These are phyloP conservation scores for Cryptomeria japonica DNA, from an alignment of 75 land plant species.

Conservation along the genomic window DNA sequence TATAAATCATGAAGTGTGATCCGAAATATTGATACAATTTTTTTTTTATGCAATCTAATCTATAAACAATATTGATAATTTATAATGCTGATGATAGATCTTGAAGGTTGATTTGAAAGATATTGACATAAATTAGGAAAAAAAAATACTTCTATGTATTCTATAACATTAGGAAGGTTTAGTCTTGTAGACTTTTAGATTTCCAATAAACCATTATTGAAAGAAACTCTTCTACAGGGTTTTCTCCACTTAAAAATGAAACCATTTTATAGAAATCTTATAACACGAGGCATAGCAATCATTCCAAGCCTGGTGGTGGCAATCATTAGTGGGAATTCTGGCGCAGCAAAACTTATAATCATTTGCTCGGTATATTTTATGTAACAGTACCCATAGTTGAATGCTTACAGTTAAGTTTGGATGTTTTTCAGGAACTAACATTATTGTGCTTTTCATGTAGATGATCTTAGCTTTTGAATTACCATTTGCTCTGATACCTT, in stretches of 20 bases:
- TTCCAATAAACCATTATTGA: no score
- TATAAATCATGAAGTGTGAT: no score
- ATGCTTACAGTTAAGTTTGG: not conserved
- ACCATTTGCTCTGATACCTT: slow-evolving; percentile 83
- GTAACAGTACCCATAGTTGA: not conserved
- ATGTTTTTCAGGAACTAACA: not conserved
- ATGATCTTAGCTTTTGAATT: slow-evolving; percentile 85
- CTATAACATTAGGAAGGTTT: no score
- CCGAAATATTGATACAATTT: no score
- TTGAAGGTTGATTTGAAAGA: no score
- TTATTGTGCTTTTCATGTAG: slow-evolving; percentile 22
- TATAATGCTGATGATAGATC: no score
- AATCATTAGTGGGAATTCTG: slow-evolving; percentile 54
- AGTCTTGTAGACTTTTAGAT: no score
- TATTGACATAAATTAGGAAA: no score
- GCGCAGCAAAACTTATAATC: slow-evolving; percentile 70
- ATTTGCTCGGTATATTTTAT: slow-evolving; percentile 50
- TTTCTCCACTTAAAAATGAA: slow-evolving; percentile 72
- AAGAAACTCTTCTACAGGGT: slow-evolving; percentile 49
- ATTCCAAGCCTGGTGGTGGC: slow-evolving; percentile 70
- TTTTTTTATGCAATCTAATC: no score
- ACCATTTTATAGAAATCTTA: slow-evolving; percentile 54
- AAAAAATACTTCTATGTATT: no score
- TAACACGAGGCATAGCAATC: slow-evolving; percentile 76
- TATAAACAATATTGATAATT: no score